Conservation (phyloP, 1,284 basidiomycete species). For the Irpex lacteus region DNA sequence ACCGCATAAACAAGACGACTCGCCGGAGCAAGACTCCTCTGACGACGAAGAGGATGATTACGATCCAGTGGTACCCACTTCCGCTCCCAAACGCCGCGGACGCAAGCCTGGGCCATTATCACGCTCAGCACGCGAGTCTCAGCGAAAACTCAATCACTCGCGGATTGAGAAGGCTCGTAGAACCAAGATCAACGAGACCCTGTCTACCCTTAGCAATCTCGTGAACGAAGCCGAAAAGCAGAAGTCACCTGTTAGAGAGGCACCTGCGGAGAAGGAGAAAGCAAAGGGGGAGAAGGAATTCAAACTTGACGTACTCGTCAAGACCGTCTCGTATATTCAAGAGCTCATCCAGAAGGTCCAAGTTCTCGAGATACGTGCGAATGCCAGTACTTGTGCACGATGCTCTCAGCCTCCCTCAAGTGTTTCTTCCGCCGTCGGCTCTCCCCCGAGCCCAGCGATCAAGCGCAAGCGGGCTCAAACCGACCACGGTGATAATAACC, state of each 20-base stretch:
- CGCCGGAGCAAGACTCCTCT: constrained; percentile 22
- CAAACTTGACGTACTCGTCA: constrained; percentile 77
- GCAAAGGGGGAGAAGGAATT: constrained; percentile 64
- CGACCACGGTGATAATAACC: constrained; percentile 9
- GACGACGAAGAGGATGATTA: constrained; percentile 33
- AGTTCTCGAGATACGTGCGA: constrained; percentile 36
- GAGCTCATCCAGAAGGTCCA: constrained; percentile 53
- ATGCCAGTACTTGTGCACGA: constrained; percentile 25
- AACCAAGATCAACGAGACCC: constrained; percentile 81
- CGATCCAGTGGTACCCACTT: constrained; percentile 21
- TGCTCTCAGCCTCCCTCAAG: constrained; percentile 20
- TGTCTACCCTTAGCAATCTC: constrained; percentile 61
- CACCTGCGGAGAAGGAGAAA: constrained; percentile 20
- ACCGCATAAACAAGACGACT: constrained; percentile 6
- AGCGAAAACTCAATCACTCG: constrained; percentile 79
- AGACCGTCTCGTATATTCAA: constrained; percentile 69
- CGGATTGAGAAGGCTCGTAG: constrained; percentile 81
- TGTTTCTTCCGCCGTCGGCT: not conserved
- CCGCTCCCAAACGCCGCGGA: constrained; percentile 50
- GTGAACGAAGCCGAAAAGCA: constrained; percentile 41
- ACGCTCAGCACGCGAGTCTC: constrained; percentile 69
- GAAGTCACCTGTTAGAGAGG: constrained; percentile 21
- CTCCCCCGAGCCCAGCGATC: constrained; percentile 5
- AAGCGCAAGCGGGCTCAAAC: constrained; percentile 23
- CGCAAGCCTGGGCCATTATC: constrained; percentile 68